Evolutionary conservation across 2,329 filamentous ascomycete genomes (phyloP).

Genomic region (Penicillium sp.): DNA sequence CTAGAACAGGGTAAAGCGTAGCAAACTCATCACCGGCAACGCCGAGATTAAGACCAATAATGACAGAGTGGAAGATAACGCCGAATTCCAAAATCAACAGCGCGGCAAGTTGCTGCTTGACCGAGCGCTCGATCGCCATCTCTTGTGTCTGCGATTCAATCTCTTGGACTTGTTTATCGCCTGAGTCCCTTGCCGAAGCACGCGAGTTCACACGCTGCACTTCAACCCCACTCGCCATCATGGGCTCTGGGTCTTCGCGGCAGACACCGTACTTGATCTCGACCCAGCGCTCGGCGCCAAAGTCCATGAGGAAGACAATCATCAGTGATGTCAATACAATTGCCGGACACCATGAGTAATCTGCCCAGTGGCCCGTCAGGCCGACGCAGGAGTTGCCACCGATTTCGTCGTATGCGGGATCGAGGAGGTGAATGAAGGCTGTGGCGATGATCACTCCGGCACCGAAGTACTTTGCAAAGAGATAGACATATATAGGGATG

Average conservation of each 20-base stretch:
- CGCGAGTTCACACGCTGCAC: not conserved
- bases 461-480: constrained; percentile 50
- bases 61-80: constrained; percentile 63
- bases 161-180: constrained; percentile 16
- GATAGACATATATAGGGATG: constrained; percentile 45
- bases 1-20: constrained; percentile 58
- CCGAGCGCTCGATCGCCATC: constrained; percentile 27
- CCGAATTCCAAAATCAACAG: constrained; percentile 56
- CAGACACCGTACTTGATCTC: constrained; percentile 24
- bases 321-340: constrained; percentile 51
- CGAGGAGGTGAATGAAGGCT: constrained; percentile 49
- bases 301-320: constrained; percentile 45
- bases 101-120: constrained; percentile 39
- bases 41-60: constrained; percentile 62
- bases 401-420: constrained; percentile 46
- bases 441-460: constrained; percentile 50
- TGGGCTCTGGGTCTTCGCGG: constrained; percentile 23
- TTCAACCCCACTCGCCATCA: constrained; percentile 14
- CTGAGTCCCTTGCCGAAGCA: not conserved
- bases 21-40: constrained; percentile 58
- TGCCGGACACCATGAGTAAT: constrained; percentile 54
- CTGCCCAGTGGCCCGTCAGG: constrained; percentile 53
- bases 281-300: constrained; percentile 24
- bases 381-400: constrained; percentile 52
- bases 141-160: constrained; percentile 15